Percentiles rank a stretch among this genome's conserved stretches.
Evolutionary conservation across 192 early-diverging fungal genomes (phyloP).

Genomic region (Gorgonomyces haynaldii): DNA sequence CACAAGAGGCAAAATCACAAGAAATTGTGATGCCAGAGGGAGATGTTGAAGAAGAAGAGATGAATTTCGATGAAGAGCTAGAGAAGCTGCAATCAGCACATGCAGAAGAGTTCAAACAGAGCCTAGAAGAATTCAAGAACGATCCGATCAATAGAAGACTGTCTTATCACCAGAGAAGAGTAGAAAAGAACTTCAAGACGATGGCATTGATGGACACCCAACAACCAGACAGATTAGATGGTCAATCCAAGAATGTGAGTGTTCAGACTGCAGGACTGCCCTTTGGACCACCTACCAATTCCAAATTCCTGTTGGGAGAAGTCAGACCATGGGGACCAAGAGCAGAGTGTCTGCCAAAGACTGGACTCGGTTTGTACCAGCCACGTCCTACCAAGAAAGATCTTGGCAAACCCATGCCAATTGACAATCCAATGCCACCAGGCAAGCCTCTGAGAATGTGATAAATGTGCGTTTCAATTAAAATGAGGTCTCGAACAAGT

Average conservation of each 20-base stretch:
- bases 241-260: neutral
- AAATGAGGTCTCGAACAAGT: too few relatives aligned
- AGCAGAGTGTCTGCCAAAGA: constrained; percentile 26
- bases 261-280: constrained; percentile 14
- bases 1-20: too few relatives aligned
- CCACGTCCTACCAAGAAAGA: neutral
- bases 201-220: constrained; percentile 19
- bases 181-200: constrained; percentile 13
- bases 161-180: constrained; percentile 10
- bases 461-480: too few relatives aligned
- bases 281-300: constrained; percentile 11
- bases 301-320: constrained; percentile 30
- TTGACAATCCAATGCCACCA: too few relatives aligned
- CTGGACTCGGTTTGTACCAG: constrained; percentile 13
- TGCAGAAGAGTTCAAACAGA: too few relatives aligned
- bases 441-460: too few relatives aligned
- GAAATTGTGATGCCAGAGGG: too few relatives aligned
- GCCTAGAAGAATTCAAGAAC: too few relatives aligned
- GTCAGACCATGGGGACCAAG: constrained; percentile 38
- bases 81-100: too few relatives aligned
- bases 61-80: too few relatives aligned
- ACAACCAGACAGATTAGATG: neutral
- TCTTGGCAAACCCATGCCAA: neutral
- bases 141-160: too few relatives aligned
- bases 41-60: too few relatives aligned